Evolutionary conservation across 176 grass and related monocot genomes (phyloP).

Genomic region (Sorghum bicolor): Sorghum_bicolor_NCBIv3 NC_012875.2:60694501-60695000

Average conservation of each 20-base stretch:
- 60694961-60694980: constrained; percentile 1
- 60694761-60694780: constrained; percentile 28
- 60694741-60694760: constrained; percentile 36
- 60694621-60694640: constrained; percentile 10
- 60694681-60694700: constrained; percentile 55
- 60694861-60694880: not conserved
- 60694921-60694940: not conserved
- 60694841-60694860: constrained; percentile 5
- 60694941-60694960: constrained; percentile 5
- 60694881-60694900: not conserved
- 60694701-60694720: constrained; percentile 65
- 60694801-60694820: not conserved
- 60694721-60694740: constrained; percentile 82
- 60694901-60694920: not conserved
- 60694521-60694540: not conserved
- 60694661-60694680: not conserved
- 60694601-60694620: not conserved
- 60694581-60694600: constrained; percentile 8
- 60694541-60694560: not conserved
- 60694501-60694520: constrained; percentile 19
- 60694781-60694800: constrained; percentile 10
- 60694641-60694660: not conserved
- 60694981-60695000: not conserved
- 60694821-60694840: constrained; percentile 6
- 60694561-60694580: not conserved